Conservation (phyloP, 768 basidiomycete species). For the Podaxis mareebaensis region DNA sequence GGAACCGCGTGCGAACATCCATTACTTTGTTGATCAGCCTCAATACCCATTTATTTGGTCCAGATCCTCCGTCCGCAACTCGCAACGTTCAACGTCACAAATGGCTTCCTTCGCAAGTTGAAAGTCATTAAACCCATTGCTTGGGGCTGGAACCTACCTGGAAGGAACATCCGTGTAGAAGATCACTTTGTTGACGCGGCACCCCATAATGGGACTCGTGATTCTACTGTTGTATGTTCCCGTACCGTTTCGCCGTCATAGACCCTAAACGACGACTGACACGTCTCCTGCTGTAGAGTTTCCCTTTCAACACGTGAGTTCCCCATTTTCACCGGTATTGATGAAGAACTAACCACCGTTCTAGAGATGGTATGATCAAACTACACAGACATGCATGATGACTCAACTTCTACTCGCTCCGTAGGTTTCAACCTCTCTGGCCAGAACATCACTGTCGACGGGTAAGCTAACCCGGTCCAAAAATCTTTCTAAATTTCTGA, state of each 20-base stretch:
- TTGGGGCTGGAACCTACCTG: slow-evolving; percentile 47
- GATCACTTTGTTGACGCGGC: slow-evolving; percentile 42
- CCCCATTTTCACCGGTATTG: neutral
- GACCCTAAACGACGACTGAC: neutral
- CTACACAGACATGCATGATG: neutral
- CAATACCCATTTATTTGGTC: neutral
- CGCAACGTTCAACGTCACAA: slow-evolving; percentile 47
- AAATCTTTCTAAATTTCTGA: neutral
- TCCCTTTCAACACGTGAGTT: slow-evolving; percentile 46
- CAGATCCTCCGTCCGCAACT: slow-evolving; percentile 46
- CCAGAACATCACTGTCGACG: slow-evolving; percentile 41
- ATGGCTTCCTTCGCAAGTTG: slow-evolving; percentile 34
- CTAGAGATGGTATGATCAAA: slow-evolving; percentile 15
- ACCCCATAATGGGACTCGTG: slow-evolving; percentile 39
- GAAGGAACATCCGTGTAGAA: slow-evolving; percentile 37
- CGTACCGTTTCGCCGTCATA: neutral
- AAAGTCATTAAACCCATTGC: slow-evolving; percentile 51
- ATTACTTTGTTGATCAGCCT: neutral
- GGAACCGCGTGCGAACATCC: slow-evolving; percentile 35
- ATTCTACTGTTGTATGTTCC: slow-evolving; percentile 32
- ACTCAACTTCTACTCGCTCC: neutral
- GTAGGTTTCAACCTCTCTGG: slow-evolving; percentile 38
- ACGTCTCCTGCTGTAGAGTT: slow-evolving; percentile 26
- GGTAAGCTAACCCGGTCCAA: slow-evolving; percentile 20
- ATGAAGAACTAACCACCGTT: neutral